Conservation (phyloP, 2,329 filamentous ascomycete genomes). For the Chaetomiaceae sp. region DNA sequence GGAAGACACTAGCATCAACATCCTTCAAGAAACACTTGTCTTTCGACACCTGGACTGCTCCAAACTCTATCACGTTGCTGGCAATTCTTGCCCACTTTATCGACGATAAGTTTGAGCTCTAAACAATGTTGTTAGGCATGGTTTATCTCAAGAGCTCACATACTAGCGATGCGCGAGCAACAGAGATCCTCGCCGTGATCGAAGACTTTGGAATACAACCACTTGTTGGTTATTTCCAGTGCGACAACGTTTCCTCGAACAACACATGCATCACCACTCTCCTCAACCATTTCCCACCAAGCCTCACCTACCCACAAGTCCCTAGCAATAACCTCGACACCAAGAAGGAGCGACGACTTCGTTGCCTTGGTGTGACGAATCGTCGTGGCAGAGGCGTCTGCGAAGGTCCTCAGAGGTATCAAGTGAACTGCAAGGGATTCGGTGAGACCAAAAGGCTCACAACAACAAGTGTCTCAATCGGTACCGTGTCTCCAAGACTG, state of each 20-base stretch:
- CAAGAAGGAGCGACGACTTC: not conserved
- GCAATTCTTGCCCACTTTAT: not conserved
- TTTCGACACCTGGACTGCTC: not conserved
- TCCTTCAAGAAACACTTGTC: conserved; percentile 1
- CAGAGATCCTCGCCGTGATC: not conserved
- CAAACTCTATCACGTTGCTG: not conserved
- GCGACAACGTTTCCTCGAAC: not conserved
- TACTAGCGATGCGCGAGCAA: not conserved
- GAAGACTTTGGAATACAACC: not conserved
- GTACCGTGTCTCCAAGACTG: no score
- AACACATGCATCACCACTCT: not conserved
- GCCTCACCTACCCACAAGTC: no score
- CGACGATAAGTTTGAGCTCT: not conserved
- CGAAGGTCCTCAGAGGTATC: no score
- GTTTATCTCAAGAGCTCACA: not conserved
- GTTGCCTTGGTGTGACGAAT: no score
- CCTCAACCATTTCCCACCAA: not conserved
- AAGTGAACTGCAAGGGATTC: no score
- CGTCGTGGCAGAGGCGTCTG: no score
- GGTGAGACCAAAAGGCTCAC: no score
- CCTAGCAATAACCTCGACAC: no score
- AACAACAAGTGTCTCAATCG: no score
- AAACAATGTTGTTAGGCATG: not conserved
- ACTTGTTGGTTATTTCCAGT: not conserved
- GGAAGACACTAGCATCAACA: not conserved